These are phyloP conservation scores for Fraxinus sp. DNA, from an alignment of 305 asterid genomes.

Conservation along the genomic window DNA sequence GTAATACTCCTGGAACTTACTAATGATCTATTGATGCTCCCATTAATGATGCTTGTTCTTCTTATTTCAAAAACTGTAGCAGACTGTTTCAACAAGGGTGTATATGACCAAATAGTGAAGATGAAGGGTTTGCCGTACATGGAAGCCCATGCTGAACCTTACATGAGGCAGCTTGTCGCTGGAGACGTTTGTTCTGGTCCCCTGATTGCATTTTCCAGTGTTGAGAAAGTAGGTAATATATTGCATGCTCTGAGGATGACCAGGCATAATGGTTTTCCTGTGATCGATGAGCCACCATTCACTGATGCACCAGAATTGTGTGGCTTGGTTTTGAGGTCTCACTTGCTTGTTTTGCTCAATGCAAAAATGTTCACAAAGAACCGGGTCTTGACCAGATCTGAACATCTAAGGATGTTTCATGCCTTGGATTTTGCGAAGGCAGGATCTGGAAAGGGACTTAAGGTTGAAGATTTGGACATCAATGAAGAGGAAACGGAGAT, in stretches of 20 bases:
- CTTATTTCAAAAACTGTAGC: constrained; percentile 93
- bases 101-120: constrained; percentile 85
- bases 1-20: constrained; percentile 91
- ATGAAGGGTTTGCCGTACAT: constrained; percentile 95
- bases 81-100: constrained; percentile 75
- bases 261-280: constrained; percentile 84
- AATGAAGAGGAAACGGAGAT: constrained; percentile 77
- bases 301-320: constrained; percentile 70
- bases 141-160: constrained; percentile 94
- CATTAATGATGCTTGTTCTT: constrained; percentile 85
- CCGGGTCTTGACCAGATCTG: constrained; percentile 44
- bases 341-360: constrained; percentile 72
- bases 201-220: constrained; percentile 64
- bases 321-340: constrained; percentile 83
- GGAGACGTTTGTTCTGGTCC: constrained; percentile 97
- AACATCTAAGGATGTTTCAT: constrained; percentile 43
- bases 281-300: constrained; percentile 86
- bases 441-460: constrained; percentile 86
- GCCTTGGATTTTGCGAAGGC: constrained; percentile 88
- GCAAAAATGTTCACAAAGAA: constrained; percentile 63
- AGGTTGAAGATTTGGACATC: constrained; percentile 67
- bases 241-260: constrained; percentile 61
- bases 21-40: constrained; percentile 79
- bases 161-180: constrained; percentile 82
- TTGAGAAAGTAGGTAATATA: constrained; percentile 76